Base-by-base conservation (phyloP, 257 asterid species). In the Jaltomata sinuosa region DNA sequence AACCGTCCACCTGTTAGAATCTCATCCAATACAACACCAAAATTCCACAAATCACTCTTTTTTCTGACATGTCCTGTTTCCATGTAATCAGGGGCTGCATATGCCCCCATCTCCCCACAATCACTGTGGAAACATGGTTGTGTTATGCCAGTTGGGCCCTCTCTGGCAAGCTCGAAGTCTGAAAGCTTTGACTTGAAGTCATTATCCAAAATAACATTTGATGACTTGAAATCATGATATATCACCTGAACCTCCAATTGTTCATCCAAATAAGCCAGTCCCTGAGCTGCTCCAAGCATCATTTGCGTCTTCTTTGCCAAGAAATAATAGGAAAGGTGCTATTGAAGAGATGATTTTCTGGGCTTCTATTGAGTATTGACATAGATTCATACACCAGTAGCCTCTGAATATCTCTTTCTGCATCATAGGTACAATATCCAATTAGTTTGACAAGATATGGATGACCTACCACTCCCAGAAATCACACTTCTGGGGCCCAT, bases 1-100 rank as follows among this genome's bases (percentile, higher is more conserved):
- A 98, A 92, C 10, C 93, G 90, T 80, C 97, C 89, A 6, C 98
- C 97, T 12, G 96, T 89, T 80, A 93, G 61, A 55, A 94, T 87
- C 88, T 94, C 98, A 40, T 94, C 92, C 22, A 94, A 67, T 81
- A 93, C 98, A 0, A 94, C 94, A 0, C 98, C 99, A 16, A 92
- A 96, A 65, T 98, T 96, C 98, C 98, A 96, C 0, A 94, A 97
- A 57, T 96, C 99, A 49, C 99, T 96, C 91, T 94, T 93, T 3
- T 93, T 83, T n/a, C 95, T 96, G 10, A 93, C 94, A 59, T 93
- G 99, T 5, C 99, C 99, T 0, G 99, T 96, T 72, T 96, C 94
- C 29, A 94, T 91, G 89, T 96, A 94, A 59, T 96, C 98, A 1
- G 99, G 99, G 10, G 98, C 99, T 16, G 98, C 99, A 81, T 96